These are phyloP conservation scores for Aspergillus sp. DNA, from an alignment of 2,329 filamentous ascomycete genomes.

Conservation along the genomic window DNA sequence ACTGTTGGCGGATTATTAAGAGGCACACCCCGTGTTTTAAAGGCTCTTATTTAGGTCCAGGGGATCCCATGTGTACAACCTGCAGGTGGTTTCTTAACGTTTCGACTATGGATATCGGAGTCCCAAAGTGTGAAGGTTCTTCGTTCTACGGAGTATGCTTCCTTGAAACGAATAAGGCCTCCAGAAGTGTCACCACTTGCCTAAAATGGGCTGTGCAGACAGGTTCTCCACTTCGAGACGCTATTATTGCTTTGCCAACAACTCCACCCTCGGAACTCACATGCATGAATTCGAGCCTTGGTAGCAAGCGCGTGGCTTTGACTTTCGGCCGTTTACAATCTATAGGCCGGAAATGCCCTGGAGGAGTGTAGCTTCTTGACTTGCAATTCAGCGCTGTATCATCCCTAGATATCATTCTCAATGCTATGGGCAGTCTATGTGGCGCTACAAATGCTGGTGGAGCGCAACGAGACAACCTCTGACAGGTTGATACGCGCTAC, in stretches of 20 bases:
- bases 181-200: background rate
- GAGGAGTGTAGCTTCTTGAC: background rate
- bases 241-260: background rate
- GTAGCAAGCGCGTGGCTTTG: background rate
- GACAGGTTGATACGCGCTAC: background rate
- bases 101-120: background rate
- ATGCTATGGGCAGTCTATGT: background rate
- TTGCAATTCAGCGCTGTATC: background rate
- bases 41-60: background rate
- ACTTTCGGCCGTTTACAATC: background rate
- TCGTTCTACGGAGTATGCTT: background rate
- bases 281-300: background rate
- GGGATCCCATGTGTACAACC: background rate
- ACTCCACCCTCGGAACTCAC: background rate
- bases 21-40: background rate
- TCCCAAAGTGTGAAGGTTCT: background rate
- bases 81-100: background rate
- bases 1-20: background rate
- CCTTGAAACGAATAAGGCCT: background rate
- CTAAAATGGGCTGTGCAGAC: background rate
- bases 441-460: background rate
- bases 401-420: background rate
- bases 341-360: background rate
- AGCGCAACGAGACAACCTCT: background rate
- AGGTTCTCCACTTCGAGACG: background rate